Base-by-base conservation (phyloP, 2,329 filamentous ascomycete species). In the Fusarium nelsonii region DNA sequence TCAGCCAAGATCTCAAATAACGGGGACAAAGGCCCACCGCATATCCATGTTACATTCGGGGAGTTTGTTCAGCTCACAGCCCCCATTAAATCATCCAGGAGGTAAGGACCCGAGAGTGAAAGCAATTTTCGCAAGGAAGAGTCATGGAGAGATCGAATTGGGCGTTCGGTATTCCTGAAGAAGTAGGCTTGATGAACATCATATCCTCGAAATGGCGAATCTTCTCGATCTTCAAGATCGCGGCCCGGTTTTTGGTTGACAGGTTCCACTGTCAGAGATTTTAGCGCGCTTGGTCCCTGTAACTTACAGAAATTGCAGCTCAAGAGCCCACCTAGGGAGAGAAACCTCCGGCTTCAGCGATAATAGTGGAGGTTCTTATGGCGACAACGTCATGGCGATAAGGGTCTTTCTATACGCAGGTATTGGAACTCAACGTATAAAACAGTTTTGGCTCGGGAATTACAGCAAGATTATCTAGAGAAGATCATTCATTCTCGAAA, bases 321-420 rank as follows among this genome's bases (percentile, higher is more conserved):
- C 39, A 26, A 1, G 16, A 26, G 40, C 46, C 55, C 52, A 53
- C 56, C 11, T 9, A 26, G 20, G 63, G 63, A 66, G 63, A 50
- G 30, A 66, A 66, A 66, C 44, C 49, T 66, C 63, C 63, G 63
- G 63, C 15, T 49, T 44, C 26, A 44, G 40, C 48, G 14, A 36
- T 49, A 39, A 18, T 18, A 30, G 58, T 63, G 58, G 58, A 63
- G 50, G 50, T 36, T 44, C 8, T 12, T 16, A 44, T 8, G 41
- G 26, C 41, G 46, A 50, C 8, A 51, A 66, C 63, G 62, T 66
- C 63, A 66, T 66, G 41, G 20, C 23, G 37, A 30, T 54, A 39
- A 46, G 23, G 36, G 16, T 16, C 16, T 10, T 44, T 18, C 26
- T n/a, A 10, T 43, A 43, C 40, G 23, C 16, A 26, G 12, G 14